These are phyloP conservation scores for Colletotrichum chrysophilum DNA, from an alignment of 2,329 filamentous ascomycete genomes.

Conservation along the genomic window DNA sequence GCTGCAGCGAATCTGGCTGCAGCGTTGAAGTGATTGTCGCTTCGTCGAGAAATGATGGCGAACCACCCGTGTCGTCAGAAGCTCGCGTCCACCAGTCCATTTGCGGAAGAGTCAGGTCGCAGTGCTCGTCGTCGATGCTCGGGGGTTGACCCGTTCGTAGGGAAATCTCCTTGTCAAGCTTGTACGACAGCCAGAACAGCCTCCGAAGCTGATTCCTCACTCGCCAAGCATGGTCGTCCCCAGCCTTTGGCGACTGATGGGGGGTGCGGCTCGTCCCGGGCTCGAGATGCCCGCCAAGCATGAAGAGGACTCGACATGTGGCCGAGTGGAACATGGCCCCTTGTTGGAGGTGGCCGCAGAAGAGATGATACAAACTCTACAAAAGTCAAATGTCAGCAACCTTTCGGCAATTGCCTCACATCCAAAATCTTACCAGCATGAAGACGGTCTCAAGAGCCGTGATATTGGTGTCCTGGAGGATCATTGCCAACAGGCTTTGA, in stretches of 20 bases:
- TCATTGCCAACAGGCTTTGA: conserved; percentile 44
- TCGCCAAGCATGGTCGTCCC: conserved; percentile 24
- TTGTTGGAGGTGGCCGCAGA: conserved; percentile 51
- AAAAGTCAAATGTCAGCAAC: not conserved
- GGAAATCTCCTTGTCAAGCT: conserved; percentile 60
- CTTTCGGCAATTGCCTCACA: not conserved
- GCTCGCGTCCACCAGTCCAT: conserved; percentile 22
- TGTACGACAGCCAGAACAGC: conserved; percentile 62
- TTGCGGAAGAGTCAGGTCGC: conserved; percentile 56
- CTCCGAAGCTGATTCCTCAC: conserved; percentile 38
- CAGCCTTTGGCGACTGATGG: conserved; percentile 1
- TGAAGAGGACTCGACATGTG: conserved; percentile 52
- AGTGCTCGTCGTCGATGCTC: conserved; percentile 53
- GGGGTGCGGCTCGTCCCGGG: conserved; percentile 9
- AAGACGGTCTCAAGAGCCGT: conserved; percentile 48
- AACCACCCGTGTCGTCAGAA: conserved; percentile 26
- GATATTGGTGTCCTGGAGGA: conserved; percentile 47
- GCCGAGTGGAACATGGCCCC: conserved; percentile 48
- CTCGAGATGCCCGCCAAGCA: conserved; percentile 49
- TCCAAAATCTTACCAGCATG: conserved; percentile 49
- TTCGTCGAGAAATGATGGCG: conserved; percentile 11
- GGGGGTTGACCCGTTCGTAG: conserved; percentile 59
- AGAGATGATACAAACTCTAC: conserved; percentile 47
- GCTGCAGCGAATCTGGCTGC: conserved; percentile 52
- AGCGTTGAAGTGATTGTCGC: conserved; percentile 24